Base-by-base conservation (phyloP, 2,329 filamentous ascomycete species). In the Ceratocystis eucalypticola region DNA sequence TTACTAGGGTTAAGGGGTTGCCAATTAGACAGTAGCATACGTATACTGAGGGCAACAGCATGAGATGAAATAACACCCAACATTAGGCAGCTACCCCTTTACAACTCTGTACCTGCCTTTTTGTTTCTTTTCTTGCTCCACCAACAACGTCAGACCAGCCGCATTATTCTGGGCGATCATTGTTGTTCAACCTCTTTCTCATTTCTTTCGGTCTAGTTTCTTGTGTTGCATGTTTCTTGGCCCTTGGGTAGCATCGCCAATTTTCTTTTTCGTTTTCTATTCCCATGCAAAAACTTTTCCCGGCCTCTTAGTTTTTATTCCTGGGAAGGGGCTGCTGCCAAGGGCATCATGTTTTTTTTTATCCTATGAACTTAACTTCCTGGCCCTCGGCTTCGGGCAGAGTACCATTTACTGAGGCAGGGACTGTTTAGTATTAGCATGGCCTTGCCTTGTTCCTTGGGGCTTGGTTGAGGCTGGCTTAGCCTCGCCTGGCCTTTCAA, bases 301-400 rank as follows among this genome's bases (percentile, higher is more conserved):
- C 53, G 53, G 53, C 53, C 53, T 57, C 53, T 57, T 30, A 7
- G 25, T 57, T 57, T 57, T 57, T 57, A n/a, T 28, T 57, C 22
- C 3, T 15, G 17, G 53, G 53, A 57, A 28, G 53, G 53, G 53
- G 53, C 53, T 57, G 28, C 30, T 57, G 37, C 37, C 22, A 33
- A 57, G 10, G 53, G 53, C 53, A 17, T 57, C 53, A 57, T 57
- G 22, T 25, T 57, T 15, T 57, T 30, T 57, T 28, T 28, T 57
- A n/a, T 25, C 28, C 4, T 17, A 33, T 57, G 10, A n/a, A 33
- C 48, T 41, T 53, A 6, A n/a, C n/a, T 33, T 57, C 25, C 53
- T 57, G 28, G 28, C 53, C 22, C 53, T 57, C 22, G 53, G 53
- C 53, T 30, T 57, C 25, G 15, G 30, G 53, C 17, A 33, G 53